A percentile compares a stretch with the other conserved stretches of the same genome.
Evolutionary conservation across 2,329 filamentous ascomycete genomes (phyloP).

Genomic region (Botrytis fragariae): DNA sequence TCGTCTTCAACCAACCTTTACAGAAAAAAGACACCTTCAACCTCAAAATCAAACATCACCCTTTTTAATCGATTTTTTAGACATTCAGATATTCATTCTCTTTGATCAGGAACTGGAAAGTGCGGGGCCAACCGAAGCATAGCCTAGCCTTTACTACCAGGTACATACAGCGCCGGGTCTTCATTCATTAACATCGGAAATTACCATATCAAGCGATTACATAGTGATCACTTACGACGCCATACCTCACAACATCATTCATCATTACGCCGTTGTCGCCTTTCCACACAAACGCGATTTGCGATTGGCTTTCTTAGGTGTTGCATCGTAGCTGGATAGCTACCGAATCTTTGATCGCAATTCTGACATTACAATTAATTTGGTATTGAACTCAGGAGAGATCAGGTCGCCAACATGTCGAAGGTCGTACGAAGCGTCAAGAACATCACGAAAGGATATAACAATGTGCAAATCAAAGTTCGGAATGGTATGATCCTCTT

Average conservation of each 20-base stretch:
- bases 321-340: constrained; percentile 19
- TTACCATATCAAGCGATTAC: constrained; percentile 14
- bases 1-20: background rate
- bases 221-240: constrained; percentile 9
- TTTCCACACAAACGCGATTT: background rate
- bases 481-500: constrained; percentile 73
- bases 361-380: background rate
- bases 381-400: constrained; percentile 13
- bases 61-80: background rate
- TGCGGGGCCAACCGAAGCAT: constrained; percentile 14
- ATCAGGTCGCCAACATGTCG: constrained; percentile 64
- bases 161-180: constrained; percentile 1
- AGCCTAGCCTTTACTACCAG: background rate
- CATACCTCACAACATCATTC: constrained; percentile 2
- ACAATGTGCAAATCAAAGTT: constrained; percentile 94
- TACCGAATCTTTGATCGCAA: constrained; percentile 2
- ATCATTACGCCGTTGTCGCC: background rate
- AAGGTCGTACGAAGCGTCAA: constrained; percentile 97
- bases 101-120: constrained; percentile 4
- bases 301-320: constrained; percentile 11
- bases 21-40: background rate
- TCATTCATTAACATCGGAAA: constrained; percentile 8
- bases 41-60: background rate
- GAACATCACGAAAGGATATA: constrained; percentile 99
- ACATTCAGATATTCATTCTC: background rate